A percentile compares a stretch with the other conserved stretches of the same genome.
These are phyloP conservation scores for Exserohilum rostratum DNA, from an alignment of 2,329 filamentous ascomycete genomes.

Conservation along the genomic window DNA sequence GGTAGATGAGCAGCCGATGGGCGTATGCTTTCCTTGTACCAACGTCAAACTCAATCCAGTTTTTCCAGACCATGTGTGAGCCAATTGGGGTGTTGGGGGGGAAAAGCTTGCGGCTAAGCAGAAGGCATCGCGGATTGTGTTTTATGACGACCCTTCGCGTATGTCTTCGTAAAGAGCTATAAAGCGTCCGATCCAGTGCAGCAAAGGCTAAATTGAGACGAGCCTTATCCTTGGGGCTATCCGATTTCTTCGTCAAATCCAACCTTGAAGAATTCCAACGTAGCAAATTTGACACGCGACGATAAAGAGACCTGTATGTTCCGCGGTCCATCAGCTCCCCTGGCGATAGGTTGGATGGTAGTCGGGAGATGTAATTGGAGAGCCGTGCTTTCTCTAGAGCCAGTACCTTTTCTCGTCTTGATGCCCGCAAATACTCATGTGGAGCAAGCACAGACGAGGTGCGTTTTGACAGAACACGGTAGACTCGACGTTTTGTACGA, in stretches of 20 bases:
- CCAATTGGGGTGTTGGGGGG: constrained; percentile 3
- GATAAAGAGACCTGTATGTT: constrained; percentile 38
- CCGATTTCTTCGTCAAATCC: constrained; percentile 11
- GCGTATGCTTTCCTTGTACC: constrained; percentile 20
- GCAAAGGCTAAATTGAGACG: constrained; percentile 30
- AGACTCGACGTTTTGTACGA: not conserved
- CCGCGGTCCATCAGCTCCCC: constrained; percentile 20
- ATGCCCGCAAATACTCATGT: constrained; percentile 1
- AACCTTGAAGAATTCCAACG: constrained; percentile 14
- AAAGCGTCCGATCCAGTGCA: constrained; percentile 31
- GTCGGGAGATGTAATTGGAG: constrained; percentile 14
- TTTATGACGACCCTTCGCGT: constrained; percentile 24
- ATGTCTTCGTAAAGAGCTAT: constrained; percentile 20
- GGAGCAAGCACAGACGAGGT: constrained; percentile 1
- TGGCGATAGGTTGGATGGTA: not conserved
- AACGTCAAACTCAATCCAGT: constrained; percentile 28
- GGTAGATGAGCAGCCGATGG: constrained; percentile 35
- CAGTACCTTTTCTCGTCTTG: constrained; percentile 10
- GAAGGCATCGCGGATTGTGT: constrained; percentile 26
- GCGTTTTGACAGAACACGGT: not conserved
- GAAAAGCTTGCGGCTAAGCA: constrained; percentile 21
- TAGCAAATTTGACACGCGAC: constrained; percentile 30
- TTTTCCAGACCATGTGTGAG: constrained; percentile 17
- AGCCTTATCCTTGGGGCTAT: not conserved
- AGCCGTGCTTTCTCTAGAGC: constrained; percentile 13